Base-by-base conservation (phyloP, 441 rosid genomes). In the Syzygium syzygioides region DNA sequence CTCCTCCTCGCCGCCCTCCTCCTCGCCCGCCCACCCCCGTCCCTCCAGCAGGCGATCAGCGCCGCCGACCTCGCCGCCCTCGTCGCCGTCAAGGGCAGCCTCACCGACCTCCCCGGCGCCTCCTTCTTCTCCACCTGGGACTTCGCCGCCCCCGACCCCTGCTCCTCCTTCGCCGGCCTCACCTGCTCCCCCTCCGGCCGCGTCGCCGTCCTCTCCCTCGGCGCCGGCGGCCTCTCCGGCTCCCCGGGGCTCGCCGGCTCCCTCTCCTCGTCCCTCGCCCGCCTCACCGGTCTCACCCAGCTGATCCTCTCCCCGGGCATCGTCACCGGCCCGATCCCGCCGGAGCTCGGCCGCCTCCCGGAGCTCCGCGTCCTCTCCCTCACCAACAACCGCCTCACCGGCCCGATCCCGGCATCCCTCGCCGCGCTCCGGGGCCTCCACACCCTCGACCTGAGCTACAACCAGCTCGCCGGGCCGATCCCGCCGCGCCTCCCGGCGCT, bases 111-210 rank as follows among this genome's bases (percentile, higher is more conserved):
- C 87, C 97, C 96, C 86, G 96, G 98, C 86, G 88, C 96, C 13
- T 48, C 89, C 83, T 97, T 96, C 95, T 94, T 97, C 93, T 91
- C 98, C 87, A 88, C 96, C 19, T 97, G 99, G 99, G 95, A 97
- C 92, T 94, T 96, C 92, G 37, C 93, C 50, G 79, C 92, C 60
- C 90, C 93, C 12, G 95, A 94, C 89, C 98, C 98, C 90, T 97
- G 98, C 93, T 95, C 94, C 90, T 88, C 96, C 64, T 97, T 97
- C 94, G 71, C 95, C 14, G 97, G 99, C 87, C 86, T 96, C 88
- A 94, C 96, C 84, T 96, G 96, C 87, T 88, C 90, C 94, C 89
- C 91, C 84, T 87, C 87, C 55, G 86, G 91, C 84, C 94, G 93
- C 41, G 96, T 93, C 87, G 86, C 95, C 89, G 66, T 86, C 90